A percentile compares a stretch with the other conserved stretches of the same genome.
Evolutionary conservation across 768 basidiomycete species (phyloP).

Genomic region (Termitomyces sp.): DNA sequence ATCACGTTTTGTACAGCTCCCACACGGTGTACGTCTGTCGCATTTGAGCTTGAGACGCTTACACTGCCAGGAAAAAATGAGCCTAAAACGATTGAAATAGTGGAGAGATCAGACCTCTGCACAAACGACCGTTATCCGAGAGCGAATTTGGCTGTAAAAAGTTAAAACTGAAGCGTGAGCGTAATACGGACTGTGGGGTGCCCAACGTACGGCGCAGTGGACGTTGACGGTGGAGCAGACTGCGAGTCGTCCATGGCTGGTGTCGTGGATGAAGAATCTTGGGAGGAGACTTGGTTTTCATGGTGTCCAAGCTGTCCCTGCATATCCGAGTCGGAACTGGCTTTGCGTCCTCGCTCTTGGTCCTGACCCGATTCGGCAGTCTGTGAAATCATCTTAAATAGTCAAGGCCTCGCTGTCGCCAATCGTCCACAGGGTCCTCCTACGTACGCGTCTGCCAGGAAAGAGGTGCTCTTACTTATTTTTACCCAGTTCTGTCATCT

Average conservation of each 20-base stretch:
- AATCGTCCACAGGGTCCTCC: conserved; percentile 1
- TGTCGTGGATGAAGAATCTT: conserved; percentile 6
- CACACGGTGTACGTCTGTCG: conserved; percentile 73
- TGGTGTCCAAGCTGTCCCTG: conserved; percentile 8
- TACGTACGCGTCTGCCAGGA: conserved; percentile 1
- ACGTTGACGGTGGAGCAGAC: conserved; percentile 2
- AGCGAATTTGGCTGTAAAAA: conserved; percentile 63
- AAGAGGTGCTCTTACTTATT: conserved; percentile 9
- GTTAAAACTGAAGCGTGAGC: background rate
- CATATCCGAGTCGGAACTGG: conserved; percentile 15
- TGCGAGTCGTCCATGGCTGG: conserved; percentile 14
- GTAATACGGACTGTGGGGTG: background rate
- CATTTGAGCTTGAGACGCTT: conserved; percentile 86
- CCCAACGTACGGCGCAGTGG: conserved; percentile 16
- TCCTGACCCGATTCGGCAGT: conserved; percentile 9
- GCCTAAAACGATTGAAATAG: conserved; percentile 2
- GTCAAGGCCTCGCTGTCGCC: conserved; percentile 3
- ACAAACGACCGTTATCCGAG: conserved; percentile 75
- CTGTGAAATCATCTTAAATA: conserved; percentile 8
- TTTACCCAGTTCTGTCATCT: conserved; percentile 6
- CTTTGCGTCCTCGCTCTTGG: conserved; percentile 8
- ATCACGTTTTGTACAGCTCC: conserved; percentile 74
- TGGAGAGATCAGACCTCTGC: conserved; percentile 50
- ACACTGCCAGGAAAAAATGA: conserved; percentile 44
- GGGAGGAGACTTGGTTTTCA: conserved; percentile 12